Evolutionary conservation across 2,329 filamentous ascomycete genomes (phyloP).

Genomic region (Cladosporium sp.): DNA sequence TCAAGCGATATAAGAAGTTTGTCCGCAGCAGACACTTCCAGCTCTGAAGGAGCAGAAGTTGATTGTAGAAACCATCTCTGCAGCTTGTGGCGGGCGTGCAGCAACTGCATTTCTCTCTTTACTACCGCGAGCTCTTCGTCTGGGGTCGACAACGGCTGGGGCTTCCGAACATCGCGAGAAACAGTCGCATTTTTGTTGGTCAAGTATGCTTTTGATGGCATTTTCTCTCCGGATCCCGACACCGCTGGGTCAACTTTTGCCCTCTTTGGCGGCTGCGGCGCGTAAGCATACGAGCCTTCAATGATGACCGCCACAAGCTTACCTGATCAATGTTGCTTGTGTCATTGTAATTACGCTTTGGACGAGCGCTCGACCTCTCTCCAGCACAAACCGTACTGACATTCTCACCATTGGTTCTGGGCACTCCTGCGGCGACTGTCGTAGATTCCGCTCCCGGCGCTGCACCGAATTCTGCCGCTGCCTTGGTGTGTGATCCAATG

Average conservation of each 20-base stretch:
- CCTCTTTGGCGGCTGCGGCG: constrained; percentile 12
- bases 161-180: too few relatives aligned
- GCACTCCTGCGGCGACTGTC: constrained; percentile 1
- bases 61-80: too few relatives aligned
- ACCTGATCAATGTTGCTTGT: constrained; percentile 8
- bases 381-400: constrained; percentile 1
- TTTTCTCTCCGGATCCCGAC: constrained; percentile 1
- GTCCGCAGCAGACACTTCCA: too few relatives aligned
- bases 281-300: constrained; percentile 6
- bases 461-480: neutral
- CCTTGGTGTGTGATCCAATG: constrained; percentile 5
- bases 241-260: neutral
- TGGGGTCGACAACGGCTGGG: too few relatives aligned
- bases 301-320: constrained; percentile 10
- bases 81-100: too few relatives aligned
- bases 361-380: neutral
- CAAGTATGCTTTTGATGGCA: too few relatives aligned
- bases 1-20: too few relatives aligned
- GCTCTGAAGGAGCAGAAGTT: too few relatives aligned
- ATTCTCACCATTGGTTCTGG: neutral
- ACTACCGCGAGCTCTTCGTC: too few relatives aligned
- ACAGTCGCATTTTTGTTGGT: too few relatives aligned
- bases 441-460: neutral
- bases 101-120: too few relatives aligned
- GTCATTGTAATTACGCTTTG: constrained; percentile 3